These are phyloP conservation scores for Clonostachys rhizophaga DNA, from an alignment of 2,329 filamentous ascomycete species.

Conservation along the genomic window DNA sequence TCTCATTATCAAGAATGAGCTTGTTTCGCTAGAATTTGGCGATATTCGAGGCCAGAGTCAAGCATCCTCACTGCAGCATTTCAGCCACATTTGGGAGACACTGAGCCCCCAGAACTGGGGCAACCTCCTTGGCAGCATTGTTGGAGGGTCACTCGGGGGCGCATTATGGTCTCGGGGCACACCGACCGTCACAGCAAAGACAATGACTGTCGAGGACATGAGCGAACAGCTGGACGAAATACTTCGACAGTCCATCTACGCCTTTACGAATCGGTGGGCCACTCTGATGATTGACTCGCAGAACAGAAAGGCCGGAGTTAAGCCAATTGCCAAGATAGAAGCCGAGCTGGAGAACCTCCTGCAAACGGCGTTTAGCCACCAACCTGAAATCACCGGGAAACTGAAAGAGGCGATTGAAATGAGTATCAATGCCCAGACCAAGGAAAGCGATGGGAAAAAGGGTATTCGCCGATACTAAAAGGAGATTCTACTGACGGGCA, in stretches of 20 bases:
- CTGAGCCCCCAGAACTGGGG: constrained; percentile 53
- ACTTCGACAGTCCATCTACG: constrained; percentile 56
- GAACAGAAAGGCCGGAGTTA: constrained; percentile 40
- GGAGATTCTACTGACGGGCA: neutral
- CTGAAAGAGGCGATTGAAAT: constrained; percentile 57
- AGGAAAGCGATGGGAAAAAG: constrained; percentile 28
- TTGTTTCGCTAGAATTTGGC: constrained; percentile 92
- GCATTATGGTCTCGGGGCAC: constrained; percentile 39
- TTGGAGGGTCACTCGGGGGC: constrained; percentile 50
- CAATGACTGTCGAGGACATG: constrained; percentile 49
- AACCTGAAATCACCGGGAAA: constrained; percentile 54
- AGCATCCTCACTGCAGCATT: constrained; percentile 48
- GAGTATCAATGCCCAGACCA: constrained; percentile 47
- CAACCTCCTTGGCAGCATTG: constrained; percentile 53
- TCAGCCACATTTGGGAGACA: constrained; percentile 61
- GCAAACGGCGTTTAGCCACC: constrained; percentile 51
- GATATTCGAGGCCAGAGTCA: constrained; percentile 48
- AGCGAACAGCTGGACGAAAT: constrained; percentile 61
- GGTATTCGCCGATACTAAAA: constrained; percentile 20
- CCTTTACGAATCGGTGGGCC: constrained; percentile 58
- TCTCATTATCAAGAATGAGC: constrained; percentile 90
- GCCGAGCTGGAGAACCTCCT: constrained; percentile 53
- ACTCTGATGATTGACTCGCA: constrained; percentile 43
- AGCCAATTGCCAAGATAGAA: constrained; percentile 46
- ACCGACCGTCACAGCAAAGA: constrained; percentile 28